A percentile compares a stretch with the other conserved stretches of the same genome.
Conservation (phyloP, 257 asterid species). For the Avicennia marina region DNA sequence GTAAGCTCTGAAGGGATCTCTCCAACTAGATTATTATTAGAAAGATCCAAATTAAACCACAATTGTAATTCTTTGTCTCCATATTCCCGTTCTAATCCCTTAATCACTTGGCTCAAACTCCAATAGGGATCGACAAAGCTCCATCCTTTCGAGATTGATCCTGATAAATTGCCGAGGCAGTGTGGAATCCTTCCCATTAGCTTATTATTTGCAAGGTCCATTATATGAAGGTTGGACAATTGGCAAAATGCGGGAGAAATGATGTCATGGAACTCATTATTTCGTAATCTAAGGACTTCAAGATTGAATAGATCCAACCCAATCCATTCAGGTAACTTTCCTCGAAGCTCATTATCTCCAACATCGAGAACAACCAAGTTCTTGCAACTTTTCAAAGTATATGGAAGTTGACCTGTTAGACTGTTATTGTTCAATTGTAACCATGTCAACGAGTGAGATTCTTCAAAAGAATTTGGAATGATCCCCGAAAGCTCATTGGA, state of each 20-base stretch:
- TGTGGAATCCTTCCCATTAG: conserved; percentile 4
- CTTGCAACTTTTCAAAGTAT: background rate
- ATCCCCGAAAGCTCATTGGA: conserved; percentile 1
- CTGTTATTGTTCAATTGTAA: conserved; percentile 1
- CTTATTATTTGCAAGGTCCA: conserved; percentile 8
- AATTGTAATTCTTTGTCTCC: background rate
- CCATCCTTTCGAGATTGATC: background rate
- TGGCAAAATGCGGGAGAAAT: background rate
- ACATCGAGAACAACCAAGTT: background rate
- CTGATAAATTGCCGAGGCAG: background rate
- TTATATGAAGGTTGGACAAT: background rate
- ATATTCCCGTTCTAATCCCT: background rate
- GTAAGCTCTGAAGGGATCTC: conserved; percentile 5
- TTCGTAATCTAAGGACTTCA: background rate
- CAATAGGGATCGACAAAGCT: no score
- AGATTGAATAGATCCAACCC: background rate
- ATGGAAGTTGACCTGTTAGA: background rate
- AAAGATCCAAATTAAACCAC: conserved; percentile 3
- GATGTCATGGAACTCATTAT: background rate
- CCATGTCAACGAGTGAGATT: background rate
- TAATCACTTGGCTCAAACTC: background rate
- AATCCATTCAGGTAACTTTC: background rate
- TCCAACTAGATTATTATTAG: conserved; percentile 5
- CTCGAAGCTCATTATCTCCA: background rate
- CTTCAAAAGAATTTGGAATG: conserved; percentile 7